Evolutionary conservation across 2,329 filamentous ascomycete genomes (phyloP), one percentile per base, ranked within the genome.

Genomic region (Podosphaera xanthii): DNA sequence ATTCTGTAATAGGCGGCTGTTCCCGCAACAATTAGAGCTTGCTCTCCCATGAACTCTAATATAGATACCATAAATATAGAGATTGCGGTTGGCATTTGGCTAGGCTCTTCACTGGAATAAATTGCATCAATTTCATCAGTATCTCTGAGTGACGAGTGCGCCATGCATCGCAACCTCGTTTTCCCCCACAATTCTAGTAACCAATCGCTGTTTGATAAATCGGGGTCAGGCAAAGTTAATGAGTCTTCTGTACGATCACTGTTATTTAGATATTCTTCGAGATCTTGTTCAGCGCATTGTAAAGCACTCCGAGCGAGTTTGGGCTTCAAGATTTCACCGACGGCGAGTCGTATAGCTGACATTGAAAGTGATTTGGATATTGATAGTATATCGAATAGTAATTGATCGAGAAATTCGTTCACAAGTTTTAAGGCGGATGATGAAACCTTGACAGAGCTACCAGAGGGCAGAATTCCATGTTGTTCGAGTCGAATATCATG

Each of bases 111-210:
- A 48, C 77, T 74, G 67, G 87, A 87, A 57, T 83, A 81, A 68
- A 96, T 91, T 70, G 97, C 92, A 64, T 98, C 92, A 64, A 97
- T 90, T 72, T 98, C 92, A 70, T 98, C 94, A 78, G 98, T 83
- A 68, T 98, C 91, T 52, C 92, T 92, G 5, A 98, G 75, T 7
- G 92, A 90, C 7, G 90, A 97, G 70, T 97, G 97, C 31, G 98
- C 91, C 92, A 98, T 98, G 70, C 92, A 95, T 61, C 92, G 82
- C 66, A 98, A 73, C 59, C 92, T 82, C 0, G 90, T 92, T 64
- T 92, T 80, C 73, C 94, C 96, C 90, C 92, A 98, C 22, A 90
- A 84, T 59, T 90, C 77, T 68, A 96, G 87, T n/a, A 94, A 74
- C 12, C 35, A 30, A 14, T 38, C 53, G 6, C 12, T 36, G 6